phyloP scores from a whole-genome alignment of 768 basidiomycete genomes.

The Tubosaeta sp. region DNA sequence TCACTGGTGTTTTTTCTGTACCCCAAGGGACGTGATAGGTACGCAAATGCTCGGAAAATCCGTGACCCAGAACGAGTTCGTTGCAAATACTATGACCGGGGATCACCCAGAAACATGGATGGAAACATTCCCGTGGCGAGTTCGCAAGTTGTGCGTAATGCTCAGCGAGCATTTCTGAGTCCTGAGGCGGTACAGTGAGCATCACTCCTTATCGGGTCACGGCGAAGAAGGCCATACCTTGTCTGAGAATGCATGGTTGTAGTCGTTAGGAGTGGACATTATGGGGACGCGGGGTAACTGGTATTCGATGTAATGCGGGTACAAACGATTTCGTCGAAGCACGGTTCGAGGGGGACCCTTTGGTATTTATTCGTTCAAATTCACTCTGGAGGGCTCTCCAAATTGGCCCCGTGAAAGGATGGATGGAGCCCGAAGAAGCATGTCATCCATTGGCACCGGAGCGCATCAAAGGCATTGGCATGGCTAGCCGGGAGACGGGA shows the following conservation, averaged over 20 bases:
- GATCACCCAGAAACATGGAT: conserved; percentile 17
- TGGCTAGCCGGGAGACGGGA: conserved; percentile 5
- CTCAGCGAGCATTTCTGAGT: background rate
- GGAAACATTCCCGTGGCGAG: conserved; percentile 2
- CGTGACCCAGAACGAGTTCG: background rate
- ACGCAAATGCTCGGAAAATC: conserved; percentile 23
- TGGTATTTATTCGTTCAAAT: conserved; percentile 18
- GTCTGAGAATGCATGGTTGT: conserved; percentile 6
- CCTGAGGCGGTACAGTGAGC: conserved; percentile 10
- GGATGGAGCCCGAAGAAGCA: conserved; percentile 12
- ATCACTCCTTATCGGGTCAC: background rate
- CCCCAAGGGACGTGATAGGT: conserved; percentile 16
- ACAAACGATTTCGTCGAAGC: conserved; percentile 6
- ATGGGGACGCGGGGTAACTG: background rate
- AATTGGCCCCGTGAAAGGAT: conserved; percentile 14
- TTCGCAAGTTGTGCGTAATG: background rate
- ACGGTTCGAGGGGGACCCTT: background rate
- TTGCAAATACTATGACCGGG: background rate
- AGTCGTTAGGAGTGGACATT: conserved; percentile 1
- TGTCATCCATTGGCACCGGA: conserved; percentile 14
- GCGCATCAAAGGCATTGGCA: conserved; percentile 8
- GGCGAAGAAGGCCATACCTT: conserved; percentile 2
- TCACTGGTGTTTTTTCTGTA: conserved; percentile 4
- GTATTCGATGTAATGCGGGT: background rate
- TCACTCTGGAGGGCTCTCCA: conserved; percentile 18